phyloP scores from a whole-genome alignment of 2,329 filamentous ascomycete species.

The Alternaria panax region DNA sequence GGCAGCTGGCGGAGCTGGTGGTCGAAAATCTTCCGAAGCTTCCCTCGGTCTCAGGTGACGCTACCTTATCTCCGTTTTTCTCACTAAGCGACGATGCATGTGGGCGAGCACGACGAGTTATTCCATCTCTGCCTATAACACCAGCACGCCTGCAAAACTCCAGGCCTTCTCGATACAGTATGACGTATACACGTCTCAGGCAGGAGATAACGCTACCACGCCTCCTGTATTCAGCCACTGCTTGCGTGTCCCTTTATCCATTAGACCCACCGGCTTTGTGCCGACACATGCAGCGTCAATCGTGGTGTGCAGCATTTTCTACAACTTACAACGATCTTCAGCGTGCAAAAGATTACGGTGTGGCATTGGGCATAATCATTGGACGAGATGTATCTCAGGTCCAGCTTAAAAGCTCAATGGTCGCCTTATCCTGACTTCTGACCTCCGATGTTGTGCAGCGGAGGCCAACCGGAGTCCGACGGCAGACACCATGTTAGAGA shows the following conservation, averaged over 20 bases:
- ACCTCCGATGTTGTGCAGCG: not conserved
- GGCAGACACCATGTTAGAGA: slow-evolving; percentile 1
- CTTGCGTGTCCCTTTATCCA: not conserved
- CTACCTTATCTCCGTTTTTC: slow-evolving; percentile 8
- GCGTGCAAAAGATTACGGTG: slow-evolving; percentile 2
- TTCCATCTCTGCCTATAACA: not conserved
- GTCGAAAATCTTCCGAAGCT: slow-evolving; percentile 6
- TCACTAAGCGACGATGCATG: slow-evolving; percentile 1
- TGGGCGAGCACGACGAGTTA: not conserved
- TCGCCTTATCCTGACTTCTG: slow-evolving; percentile 6
- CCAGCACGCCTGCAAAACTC: slow-evolving; percentile 6
- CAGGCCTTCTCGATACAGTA: not conserved
- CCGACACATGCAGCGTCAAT: not conserved
- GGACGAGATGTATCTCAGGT: not conserved
- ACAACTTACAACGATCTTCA: slow-evolving; percentile 11
- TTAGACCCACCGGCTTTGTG: not conserved
- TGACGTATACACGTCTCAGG: not conserved
- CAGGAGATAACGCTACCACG: slow-evolving; percentile 4
- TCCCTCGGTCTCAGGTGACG: slow-evolving; percentile 1
- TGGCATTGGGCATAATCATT: not conserved
- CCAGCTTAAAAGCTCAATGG: not conserved
- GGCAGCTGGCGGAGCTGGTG: slow-evolving; percentile 17
- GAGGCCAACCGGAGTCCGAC: slow-evolving; percentile 1
- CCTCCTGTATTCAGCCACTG: slow-evolving; percentile 2
- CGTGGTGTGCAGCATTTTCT: not conserved